phyloP scores from a whole-genome alignment of 331 rosid genomes.

The Arachis monticola region DNA sequence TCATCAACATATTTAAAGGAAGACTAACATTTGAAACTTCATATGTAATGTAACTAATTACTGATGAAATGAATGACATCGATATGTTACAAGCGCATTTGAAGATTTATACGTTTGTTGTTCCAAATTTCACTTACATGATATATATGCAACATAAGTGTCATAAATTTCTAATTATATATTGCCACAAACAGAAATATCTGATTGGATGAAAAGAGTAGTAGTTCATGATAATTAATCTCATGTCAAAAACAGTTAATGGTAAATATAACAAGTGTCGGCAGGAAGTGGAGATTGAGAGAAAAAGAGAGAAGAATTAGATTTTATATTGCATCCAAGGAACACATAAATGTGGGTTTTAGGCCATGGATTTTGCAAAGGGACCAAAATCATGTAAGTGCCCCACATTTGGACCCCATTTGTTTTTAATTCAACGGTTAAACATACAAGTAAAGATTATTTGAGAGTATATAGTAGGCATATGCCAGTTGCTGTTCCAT shows the following conservation, averaged over 20 bases:
- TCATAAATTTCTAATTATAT: too few relatives aligned
- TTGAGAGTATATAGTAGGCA: neutral
- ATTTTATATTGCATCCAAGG: too few relatives aligned
- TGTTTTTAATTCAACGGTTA: conserved; percentile 35
- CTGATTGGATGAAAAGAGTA: neutral
- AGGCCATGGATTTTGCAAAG: conserved; percentile 13
- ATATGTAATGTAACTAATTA: neutral
- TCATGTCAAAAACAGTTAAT: too few relatives aligned
- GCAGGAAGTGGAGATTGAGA: too few relatives aligned
- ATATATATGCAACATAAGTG: neutral
- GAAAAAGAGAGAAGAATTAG: too few relatives aligned
- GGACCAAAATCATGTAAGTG: conserved; percentile 18
- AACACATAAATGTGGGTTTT: conserved; percentile 27
- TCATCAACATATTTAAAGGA: too few relatives aligned
- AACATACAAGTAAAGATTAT: conserved; percentile 4
- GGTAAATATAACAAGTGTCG: too few relatives aligned
- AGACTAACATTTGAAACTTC: neutral
- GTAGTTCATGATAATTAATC: neutral
- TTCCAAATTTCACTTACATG: conserved; percentile 30
- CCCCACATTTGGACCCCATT: conserved; percentile 42
- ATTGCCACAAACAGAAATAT: too few relatives aligned
- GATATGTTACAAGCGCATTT: conserved; percentile 17
- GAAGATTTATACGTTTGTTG: conserved; percentile 20
- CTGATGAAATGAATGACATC: conserved; percentile 11
- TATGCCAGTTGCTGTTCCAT: too few relatives aligned